These are phyloP conservation scores for Jamesozyma gamospora DNA, from an alignment of 805 yeast genomes.

Conservation along the genomic window DNA sequence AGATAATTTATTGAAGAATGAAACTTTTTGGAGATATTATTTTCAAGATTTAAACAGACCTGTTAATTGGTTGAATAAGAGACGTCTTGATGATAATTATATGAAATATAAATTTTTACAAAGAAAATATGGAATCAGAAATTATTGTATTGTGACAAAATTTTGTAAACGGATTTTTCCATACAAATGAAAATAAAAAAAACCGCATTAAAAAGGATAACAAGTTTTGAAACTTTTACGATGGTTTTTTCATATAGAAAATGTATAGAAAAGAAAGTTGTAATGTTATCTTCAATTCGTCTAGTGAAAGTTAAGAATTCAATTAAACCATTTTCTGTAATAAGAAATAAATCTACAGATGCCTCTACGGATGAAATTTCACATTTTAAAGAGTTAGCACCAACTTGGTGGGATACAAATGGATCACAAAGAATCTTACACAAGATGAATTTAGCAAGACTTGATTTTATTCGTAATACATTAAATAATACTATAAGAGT, in stretches of 20 bases:
- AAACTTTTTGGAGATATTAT: conserved; percentile 25
- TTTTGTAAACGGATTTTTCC: too few relatives aligned
- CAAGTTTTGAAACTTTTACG: too few relatives aligned
- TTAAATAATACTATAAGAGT: conserved; percentile 30
- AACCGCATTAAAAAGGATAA: too few relatives aligned
- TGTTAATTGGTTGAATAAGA: too few relatives aligned
- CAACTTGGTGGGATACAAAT: conserved; percentile 96
- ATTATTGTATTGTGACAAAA: neutral
- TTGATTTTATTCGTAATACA: conserved; percentile 73
- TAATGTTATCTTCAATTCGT: too few relatives aligned
- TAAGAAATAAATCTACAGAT: conserved; percentile 5
- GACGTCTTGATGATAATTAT: neutral
- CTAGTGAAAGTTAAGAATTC: too few relatives aligned
- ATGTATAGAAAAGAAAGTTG: too few relatives aligned
- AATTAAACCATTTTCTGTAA: too few relatives aligned
- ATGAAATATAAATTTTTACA: neutral
- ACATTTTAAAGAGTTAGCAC: conserved; percentile 80
- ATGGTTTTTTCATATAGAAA: too few relatives aligned
- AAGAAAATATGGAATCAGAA: neutral
- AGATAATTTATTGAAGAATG: conserved; percentile 5
- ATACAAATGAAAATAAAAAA: too few relatives aligned
- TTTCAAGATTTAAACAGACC: conserved; percentile 14
- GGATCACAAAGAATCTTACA: conserved; percentile 93
- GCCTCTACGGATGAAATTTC: conserved; percentile 47
- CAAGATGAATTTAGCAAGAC: conserved; percentile 81